Evolutionary conservation across 441 rosid species (phyloP), one percentile per base, ranked within the genome.

Genomic region (Syzygium syzygioides): DNA sequence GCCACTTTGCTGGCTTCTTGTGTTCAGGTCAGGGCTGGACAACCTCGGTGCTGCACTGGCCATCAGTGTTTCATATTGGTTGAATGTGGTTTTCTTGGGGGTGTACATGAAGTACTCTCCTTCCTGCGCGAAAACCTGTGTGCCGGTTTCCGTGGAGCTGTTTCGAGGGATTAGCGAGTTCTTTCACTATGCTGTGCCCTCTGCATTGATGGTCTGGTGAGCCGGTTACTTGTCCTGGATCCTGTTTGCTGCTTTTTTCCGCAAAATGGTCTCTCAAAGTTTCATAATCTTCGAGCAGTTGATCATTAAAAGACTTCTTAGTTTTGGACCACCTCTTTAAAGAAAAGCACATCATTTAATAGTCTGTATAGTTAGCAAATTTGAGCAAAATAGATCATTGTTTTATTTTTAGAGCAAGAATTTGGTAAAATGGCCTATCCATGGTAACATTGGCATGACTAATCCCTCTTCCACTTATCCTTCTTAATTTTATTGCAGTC

Each of bases 401-500:
- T 41, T 71, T 37, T 2, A 37, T 20, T 37, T 37, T 71, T 20
- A 20, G 28, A 37, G 26, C 48, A 13, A 71, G 15, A 20, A 15
- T 71, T 57, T 11, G 80, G 80, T 37, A 37, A 12, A 71, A 20
- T 19, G 80, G 80, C 50, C 52, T 6, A 20, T 71, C 80, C 50
- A 37, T 71, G 50, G 50, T 71, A 71, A 9, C 80, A 20, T 37
- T 71, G 80, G 50, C 52, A 37, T 37, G 9, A 71, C 41, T 85
- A 54, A 85, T 30, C 60, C 48, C 19, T 32, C 56, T 55, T 34
- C 62, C 87, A 30, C 37, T 13, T 34, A 85, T 83, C 83, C 80
- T 80, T 10, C 23, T 89, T 87, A 41, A 59, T 37, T n/a, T 56
- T 19, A 15, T 52, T 91, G 88, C 91, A 97, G 99, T 94, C 94